Evolutionary conservation across 345 rosid genomes (phyloP).

Genomic region (Clausena lansium): DNA sequence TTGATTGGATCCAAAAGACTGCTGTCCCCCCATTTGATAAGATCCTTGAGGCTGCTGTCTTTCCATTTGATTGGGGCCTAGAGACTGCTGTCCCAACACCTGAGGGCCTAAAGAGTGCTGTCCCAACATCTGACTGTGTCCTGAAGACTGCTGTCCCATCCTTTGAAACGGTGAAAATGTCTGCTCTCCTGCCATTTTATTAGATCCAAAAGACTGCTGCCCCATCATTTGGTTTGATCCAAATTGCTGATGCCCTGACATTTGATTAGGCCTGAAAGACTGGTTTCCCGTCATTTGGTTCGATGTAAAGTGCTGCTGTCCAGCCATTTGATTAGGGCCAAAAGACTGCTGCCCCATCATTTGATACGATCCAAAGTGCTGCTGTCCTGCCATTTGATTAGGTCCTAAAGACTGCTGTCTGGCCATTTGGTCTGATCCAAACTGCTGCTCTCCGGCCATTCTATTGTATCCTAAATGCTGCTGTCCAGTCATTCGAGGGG

Average conservation of each 20-base stretch:
- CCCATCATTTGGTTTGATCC: constrained; percentile 9
- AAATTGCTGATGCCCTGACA: not conserved
- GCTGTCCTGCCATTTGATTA: not conserved
- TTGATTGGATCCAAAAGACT: not conserved
- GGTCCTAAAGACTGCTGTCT: not conserved
- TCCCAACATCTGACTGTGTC: not conserved
- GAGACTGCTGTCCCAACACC: not conserved
- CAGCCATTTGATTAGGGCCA: constrained; percentile 16
- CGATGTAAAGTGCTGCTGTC: constrained; percentile 3
- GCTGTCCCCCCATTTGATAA: not conserved
- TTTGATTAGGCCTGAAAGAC: not conserved
- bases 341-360: constrained; percentile 27
- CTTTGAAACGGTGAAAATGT: not conserved
- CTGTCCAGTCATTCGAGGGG: constrained; percentile 18
- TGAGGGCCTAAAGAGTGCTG: not conserved
- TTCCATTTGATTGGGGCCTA: not conserved
- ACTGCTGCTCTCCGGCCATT: not conserved
- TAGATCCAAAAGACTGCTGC: constrained; percentile 7
- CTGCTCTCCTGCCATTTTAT: constrained; percentile 20
- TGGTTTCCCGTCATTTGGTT: constrained; percentile 13
- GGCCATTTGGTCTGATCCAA: not conserved
- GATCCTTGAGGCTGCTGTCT: constrained; percentile 9
- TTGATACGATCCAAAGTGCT: constrained; percentile 10
- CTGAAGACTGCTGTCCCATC: constrained; percentile 9
- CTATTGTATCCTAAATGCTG: not conserved